Base-by-base conservation (phyloP, 495 filamentous ascomycete species). In the Neurospora terricola region DNA sequence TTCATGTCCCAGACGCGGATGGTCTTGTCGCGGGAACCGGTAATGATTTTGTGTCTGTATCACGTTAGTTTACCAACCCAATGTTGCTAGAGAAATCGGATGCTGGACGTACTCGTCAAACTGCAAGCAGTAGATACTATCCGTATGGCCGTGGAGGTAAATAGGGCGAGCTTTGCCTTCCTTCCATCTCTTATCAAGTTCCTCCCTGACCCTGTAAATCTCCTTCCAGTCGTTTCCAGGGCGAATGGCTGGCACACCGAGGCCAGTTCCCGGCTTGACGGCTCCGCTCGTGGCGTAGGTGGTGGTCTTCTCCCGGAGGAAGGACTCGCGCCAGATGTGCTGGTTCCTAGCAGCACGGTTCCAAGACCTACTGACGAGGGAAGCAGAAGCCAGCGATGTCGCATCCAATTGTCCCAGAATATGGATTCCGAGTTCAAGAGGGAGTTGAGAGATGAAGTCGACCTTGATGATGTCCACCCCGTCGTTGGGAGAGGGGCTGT, bases 61-160 rank as follows among this genome's bases (percentile, higher is more conserved):
- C 5, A 14, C 30, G 74, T 82, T n/a, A n/a, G n/a, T n/a, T n/a
- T n/a, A n/a, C n/a, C n/a, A n/a, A n/a, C n/a, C n/a, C n/a, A n/a
- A n/a, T n/a, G n/a, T n/a, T n/a, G n/a, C n/a, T n/a, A n/a, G n/a
- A n/a, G n/a, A n/a, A n/a, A n/a, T n/a, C n/a, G n/a, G n/a, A n/a
- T n/a, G n/a, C n/a, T n/a, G n/a, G 71, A 83, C 91, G 73, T 88
- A 93, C 91, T 98, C 94, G 80, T 99, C 96, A 83, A 98, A 99
- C 79, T 98, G 96, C 45, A 95, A 89, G 80, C 96, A 98, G 82
- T 99, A 99, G 34, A 99, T 94, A 75, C 93, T 97, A 80, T 98
- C 96, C 12, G 88, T 88, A 77, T 99, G 96, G 1, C 96, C 96
- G 77, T 95, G 92, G 21, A 98, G 84, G 80, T 97, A 97, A 70